Conservation (phyloP, 306 rosid genomes). For the Castanospermum australe region DNA sequence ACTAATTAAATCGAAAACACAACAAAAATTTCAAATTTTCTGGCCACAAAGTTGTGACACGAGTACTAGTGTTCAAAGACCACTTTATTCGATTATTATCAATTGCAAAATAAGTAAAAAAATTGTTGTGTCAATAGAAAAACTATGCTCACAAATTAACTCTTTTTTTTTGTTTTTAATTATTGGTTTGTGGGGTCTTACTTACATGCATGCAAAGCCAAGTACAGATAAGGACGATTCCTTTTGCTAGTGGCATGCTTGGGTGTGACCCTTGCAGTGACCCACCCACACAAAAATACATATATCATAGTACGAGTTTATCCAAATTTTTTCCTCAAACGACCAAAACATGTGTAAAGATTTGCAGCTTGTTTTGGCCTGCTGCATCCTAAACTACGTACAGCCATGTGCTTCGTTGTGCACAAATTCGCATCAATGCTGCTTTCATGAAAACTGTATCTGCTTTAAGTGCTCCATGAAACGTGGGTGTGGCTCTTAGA, state of each 20-base stretch:
- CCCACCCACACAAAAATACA: not conserved
- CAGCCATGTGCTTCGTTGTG: not conserved
- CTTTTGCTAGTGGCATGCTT: not conserved
- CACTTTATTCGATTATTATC: not conserved
- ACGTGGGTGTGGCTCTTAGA: not conserved
- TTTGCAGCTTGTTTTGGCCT: not conserved
- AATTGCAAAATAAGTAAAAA: not conserved
- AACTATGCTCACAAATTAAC: not conserved
- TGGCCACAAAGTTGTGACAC: not conserved
- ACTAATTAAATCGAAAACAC: not conserved
- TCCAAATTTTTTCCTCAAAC: not conserved
- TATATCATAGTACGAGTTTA: not conserved
- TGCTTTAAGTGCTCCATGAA: not conserved
- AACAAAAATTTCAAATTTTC: not conserved
- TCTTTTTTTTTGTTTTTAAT: not conserved
- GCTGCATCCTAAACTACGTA: not conserved
- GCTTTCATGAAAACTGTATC: not conserved
- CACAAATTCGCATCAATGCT: not conserved
- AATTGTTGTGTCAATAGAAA: not conserved
- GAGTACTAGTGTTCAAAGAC: not conserved
- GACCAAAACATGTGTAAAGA: not conserved
- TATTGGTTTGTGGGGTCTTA: not conserved
- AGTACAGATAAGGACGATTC: constrained; percentile 13
- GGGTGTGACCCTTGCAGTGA: constrained; percentile 19
- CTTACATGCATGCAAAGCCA: not conserved